phyloP scores from a whole-genome alignment of 306 rosid genomes.

The Quercus dentata region DNA sequence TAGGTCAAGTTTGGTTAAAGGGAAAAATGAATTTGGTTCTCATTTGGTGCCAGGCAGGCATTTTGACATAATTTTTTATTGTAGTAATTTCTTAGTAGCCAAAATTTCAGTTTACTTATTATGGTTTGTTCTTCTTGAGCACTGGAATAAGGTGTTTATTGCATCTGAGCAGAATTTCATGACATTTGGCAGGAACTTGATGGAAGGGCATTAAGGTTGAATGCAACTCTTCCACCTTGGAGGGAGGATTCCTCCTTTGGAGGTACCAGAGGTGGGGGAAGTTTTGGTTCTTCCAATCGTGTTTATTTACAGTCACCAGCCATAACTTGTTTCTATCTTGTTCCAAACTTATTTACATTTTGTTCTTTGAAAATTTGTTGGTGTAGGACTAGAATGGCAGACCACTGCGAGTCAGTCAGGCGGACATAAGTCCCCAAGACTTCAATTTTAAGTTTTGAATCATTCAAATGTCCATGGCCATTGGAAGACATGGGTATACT shows the following conservation, averaged over 20 bases:
- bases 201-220: slow-evolving; percentile 79
- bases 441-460: slow-evolving; percentile 40
- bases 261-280: slow-evolving; percentile 35
- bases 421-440: slow-evolving; percentile 70
- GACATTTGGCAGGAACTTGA: slow-evolving; percentile 59
- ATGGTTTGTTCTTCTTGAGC: not conserved
- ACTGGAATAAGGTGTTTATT: not conserved
- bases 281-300: slow-evolving; percentile 40
- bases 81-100: not conserved
- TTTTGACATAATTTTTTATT: not conserved
- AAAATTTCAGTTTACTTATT: not conserved
- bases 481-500: slow-evolving; percentile 23
- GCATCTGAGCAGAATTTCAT: slow-evolving; percentile 10
- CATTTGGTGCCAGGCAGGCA: not conserved
- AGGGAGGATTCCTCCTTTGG: slow-evolving; percentile 41
- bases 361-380: not conserved
- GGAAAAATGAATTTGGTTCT: not conserved
- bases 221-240: slow-evolving; percentile 64
- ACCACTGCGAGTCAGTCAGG: slow-evolving; percentile 60
- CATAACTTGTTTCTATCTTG: not conserved
- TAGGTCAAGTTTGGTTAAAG: not conserved
- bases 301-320: slow-evolving; percentile 23
- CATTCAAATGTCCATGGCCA: not conserved
- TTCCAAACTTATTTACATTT: not conserved
- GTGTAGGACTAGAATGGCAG: slow-evolving; percentile 86